Conservation (phyloP, 257 asterid species). For the Nicotiana attenuata region DNA sequence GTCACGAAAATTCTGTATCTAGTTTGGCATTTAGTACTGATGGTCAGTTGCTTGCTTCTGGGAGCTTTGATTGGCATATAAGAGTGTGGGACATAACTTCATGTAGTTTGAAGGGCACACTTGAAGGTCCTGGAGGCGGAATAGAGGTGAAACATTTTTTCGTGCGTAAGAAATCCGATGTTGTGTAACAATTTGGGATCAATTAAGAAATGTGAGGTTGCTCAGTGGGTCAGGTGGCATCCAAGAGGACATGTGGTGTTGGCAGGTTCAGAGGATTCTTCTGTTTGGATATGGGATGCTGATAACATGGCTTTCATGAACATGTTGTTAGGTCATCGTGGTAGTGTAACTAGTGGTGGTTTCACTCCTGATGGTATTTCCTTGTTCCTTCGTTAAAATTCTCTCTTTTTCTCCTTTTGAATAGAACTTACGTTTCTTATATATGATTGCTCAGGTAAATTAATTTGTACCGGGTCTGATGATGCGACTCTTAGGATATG, state of each 20-base stretch:
- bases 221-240: conserved; percentile 94
- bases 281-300: conserved; percentile 85
- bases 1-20: conserved; percentile 70
- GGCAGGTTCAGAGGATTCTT: conserved; percentile 85
- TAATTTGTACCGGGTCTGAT: conserved; percentile 75
- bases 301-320: conserved; percentile 52
- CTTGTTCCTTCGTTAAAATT: conserved; percentile 5
- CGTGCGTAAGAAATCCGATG: neutral
- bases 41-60: conserved; percentile 80
- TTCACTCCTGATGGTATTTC: conserved; percentile 89
- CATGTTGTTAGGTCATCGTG: conserved; percentile 65
- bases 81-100: conserved; percentile 66
- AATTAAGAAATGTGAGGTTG: conserved; percentile 20
- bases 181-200: neutral
- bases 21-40: conserved; percentile 67
- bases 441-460: conserved; percentile 42
- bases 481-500: conserved; percentile 87
- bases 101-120: conserved; percentile 48
- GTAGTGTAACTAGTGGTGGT: conserved; percentile 80
- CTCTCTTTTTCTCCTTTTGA: neutral
- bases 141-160: conserved; percentile 53
- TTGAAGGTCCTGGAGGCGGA: conserved; percentile 77
- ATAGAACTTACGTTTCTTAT: neutral
- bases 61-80: conserved; percentile 70
- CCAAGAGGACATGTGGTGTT: conserved; percentile 69